A percentile compares a stretch with the other conserved stretches of the same genome.
These are phyloP conservation scores for Prunus mume DNA, from an alignment of 306 rosid species.

Conservation along the genomic window DNA sequence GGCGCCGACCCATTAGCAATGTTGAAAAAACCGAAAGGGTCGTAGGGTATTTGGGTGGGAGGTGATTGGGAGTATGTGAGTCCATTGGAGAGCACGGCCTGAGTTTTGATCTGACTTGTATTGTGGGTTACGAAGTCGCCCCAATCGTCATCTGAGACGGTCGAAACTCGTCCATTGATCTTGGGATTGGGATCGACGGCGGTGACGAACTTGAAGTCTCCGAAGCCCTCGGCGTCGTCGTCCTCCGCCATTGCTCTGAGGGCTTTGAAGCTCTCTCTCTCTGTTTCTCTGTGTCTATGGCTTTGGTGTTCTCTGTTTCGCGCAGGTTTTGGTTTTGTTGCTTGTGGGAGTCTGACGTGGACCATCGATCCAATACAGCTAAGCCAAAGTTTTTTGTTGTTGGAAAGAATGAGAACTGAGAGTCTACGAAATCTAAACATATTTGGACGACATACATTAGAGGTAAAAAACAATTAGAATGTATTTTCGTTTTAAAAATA, in stretches of 20 bases:
- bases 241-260: slow-evolving; percentile 62
- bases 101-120: slow-evolving; percentile 45
- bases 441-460: too few species aligned
- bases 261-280: slow-evolving; percentile 8
- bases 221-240: slow-evolving; percentile 73
- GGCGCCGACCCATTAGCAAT: slow-evolving; percentile 22
- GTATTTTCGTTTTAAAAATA: too few species aligned
- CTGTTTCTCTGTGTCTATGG: slow-evolving; percentile 9
- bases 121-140: slow-evolving; percentile 57
- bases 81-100: slow-evolving; percentile 21
- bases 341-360: slow-evolving; percentile 18
- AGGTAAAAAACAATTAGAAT: too few species aligned
- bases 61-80: slow-evolving; percentile 14
- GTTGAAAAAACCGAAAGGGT: slow-evolving; percentile 18
- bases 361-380: background rate
- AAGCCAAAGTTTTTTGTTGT: background rate
- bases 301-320: background rate
- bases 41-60: slow-evolving; percentile 24
- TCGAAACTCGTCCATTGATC: slow-evolving; percentile 11
- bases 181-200: slow-evolving; percentile 18
- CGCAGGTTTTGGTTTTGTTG: background rate
- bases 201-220: slow-evolving; percentile 62
- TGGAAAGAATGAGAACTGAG: too few species aligned
- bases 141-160: slow-evolving; percentile 46
- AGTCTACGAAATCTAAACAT: too few species aligned